A percentile compares a stretch with the other conserved stretches of the same genome.
These are phyloP conservation scores for Puccinia coronata DNA, from an alignment of 1,284 basidiomycete genomes.

Conservation along the genomic window DNA sequence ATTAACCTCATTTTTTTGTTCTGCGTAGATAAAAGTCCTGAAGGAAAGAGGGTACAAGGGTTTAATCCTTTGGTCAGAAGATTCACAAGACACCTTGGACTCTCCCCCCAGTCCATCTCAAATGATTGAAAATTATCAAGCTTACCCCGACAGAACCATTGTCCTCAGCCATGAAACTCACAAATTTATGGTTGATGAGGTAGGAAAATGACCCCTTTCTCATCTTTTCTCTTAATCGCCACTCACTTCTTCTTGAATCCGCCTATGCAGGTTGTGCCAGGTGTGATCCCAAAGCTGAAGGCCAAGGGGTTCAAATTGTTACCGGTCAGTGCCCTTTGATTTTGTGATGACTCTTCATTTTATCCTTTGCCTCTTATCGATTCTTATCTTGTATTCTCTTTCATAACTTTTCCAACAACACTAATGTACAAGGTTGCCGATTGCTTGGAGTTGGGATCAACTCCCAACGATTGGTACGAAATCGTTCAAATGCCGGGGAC, in stretches of 20 bases:
- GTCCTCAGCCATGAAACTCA: constrained; percentile 43
- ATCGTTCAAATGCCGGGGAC: constrained; percentile 5
- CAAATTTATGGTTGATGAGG: constrained; percentile 2
- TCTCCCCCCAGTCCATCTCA: constrained; percentile 6
- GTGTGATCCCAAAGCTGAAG: background rate
- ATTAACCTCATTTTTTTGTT: background rate
- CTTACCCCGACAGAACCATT: constrained; percentile 13
- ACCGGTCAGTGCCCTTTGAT: background rate
- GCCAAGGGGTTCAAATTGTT: background rate
- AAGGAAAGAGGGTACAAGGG: constrained; percentile 54
- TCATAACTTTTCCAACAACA: background rate
- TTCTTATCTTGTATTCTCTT: background rate
- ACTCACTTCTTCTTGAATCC: too few species aligned
- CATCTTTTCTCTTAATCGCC: background rate
- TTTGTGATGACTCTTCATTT: background rate
- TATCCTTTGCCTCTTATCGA: background rate
- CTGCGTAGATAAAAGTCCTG: constrained; percentile 50
- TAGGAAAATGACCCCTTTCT: background rate
- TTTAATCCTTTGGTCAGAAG: constrained; percentile 43
- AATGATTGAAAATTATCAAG: constrained; percentile 35
- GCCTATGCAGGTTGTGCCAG: constrained; percentile 11
- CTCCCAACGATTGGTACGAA: constrained; percentile 11
- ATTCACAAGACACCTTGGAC: constrained; percentile 5
- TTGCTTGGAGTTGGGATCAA: constrained; percentile 10
- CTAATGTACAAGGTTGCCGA: background rate